Evolutionary conservation across 129 eudicot genomes (phyloP).

Genomic region (Smallanthus sonchifolius): DNA sequence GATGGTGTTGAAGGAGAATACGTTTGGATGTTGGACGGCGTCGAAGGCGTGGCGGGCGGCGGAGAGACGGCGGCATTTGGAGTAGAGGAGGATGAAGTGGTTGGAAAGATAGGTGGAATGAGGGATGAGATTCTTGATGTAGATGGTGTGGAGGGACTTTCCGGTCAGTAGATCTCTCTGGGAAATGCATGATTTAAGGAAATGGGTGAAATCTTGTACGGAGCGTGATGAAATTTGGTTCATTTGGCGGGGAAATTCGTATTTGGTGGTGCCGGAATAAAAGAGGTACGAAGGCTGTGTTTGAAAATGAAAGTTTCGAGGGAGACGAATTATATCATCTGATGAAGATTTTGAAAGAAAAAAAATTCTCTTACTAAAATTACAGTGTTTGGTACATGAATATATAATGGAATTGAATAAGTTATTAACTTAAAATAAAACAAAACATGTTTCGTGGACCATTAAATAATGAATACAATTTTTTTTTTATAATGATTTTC

Average conservation of each 20-base stretch:
- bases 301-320: background rate
- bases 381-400: too few species aligned
- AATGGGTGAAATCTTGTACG: conserved; percentile 26
- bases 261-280: too few species aligned
- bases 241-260: conserved; percentile 22
- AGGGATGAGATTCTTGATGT: conserved; percentile 52
- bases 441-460: too few species aligned
- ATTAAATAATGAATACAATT: too few species aligned
- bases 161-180: conserved; percentile 43
- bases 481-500: too few species aligned
- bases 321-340: too few species aligned
- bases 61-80: conserved; percentile 66
- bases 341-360: too few species aligned
- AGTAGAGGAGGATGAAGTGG: conserved; percentile 82
- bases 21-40: conserved; percentile 45
- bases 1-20: conserved; percentile 69
- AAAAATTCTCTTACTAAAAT: too few species aligned
- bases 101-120: conserved; percentile 56
- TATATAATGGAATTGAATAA: too few species aligned
- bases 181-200: conserved; percentile 53
- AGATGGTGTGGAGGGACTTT: conserved; percentile 48
- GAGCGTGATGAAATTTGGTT: conserved; percentile 37
- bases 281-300: too few species aligned
- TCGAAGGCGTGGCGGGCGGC: conserved; percentile 61
- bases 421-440: too few species aligned